Percentiles rank a stretch among this genome's conserved stretches.
phyloP scores from a whole-genome alignment of 2,329 filamentous ascomycete species.

The Colletotrichum scovillei region DNA sequence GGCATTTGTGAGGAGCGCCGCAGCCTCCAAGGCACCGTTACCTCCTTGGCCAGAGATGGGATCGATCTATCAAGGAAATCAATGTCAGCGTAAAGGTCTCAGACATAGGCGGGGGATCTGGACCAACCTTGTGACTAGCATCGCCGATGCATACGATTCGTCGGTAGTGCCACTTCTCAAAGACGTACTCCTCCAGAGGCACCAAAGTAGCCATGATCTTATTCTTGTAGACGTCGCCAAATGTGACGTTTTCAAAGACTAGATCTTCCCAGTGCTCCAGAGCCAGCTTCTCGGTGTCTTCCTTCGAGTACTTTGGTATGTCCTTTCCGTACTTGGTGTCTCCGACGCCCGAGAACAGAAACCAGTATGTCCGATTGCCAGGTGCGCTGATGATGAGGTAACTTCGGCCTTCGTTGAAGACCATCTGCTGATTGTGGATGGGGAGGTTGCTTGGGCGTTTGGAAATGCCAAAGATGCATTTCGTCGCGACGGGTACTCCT shows the following conservation, averaged over 20 bases:
- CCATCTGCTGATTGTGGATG: not conserved
- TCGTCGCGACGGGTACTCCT: slow-evolving; percentile 25
- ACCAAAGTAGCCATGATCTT: slow-evolving; percentile 42
- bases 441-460: slow-evolving; percentile 30
- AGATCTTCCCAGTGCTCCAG: slow-evolving; percentile 35
- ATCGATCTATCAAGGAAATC: slow-evolving; percentile 32
- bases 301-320: slow-evolving; percentile 47
- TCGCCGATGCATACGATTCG: slow-evolving; percentile 54
- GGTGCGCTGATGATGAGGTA: slow-evolving; percentile 46
- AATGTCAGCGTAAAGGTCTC: not conserved
- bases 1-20: slow-evolving; percentile 38
- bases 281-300: slow-evolving; percentile 44
- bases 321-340: slow-evolving; percentile 42
- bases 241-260: slow-evolving; percentile 40
- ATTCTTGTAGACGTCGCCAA: slow-evolving; percentile 46
- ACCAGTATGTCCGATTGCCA: slow-evolving; percentile 48
- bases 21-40: slow-evolving; percentile 42
- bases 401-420: slow-evolving; percentile 37
- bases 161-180: slow-evolving; percentile 51
- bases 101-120: not conserved
- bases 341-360: slow-evolving; percentile 46
- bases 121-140: slow-evolving; percentile 52
- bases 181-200: slow-evolving; percentile 45
- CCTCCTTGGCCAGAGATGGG: slow-evolving; percentile 41
- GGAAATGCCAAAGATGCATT: slow-evolving; percentile 54